These are phyloP conservation scores for Sphenostylis stenocarpa DNA, from an alignment of 306 rosid genomes.

Conservation along the genomic window DNA sequence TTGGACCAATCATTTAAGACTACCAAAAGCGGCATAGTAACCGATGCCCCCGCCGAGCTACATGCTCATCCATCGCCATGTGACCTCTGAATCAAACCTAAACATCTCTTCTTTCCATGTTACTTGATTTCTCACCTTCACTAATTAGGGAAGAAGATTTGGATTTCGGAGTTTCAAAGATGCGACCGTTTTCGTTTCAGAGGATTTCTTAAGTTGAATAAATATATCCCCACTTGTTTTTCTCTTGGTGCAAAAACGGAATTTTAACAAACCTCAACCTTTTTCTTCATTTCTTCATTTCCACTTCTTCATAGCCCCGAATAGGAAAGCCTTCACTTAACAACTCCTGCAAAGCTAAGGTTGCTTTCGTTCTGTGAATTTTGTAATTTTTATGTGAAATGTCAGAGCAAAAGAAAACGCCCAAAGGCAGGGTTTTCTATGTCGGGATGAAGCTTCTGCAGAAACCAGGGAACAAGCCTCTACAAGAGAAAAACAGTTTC, in stretches of 20 bases:
- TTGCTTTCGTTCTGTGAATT: neutral
- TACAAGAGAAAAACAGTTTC: slow-evolving; percentile 50
- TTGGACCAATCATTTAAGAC: slow-evolving; percentile 26
- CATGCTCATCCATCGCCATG: slow-evolving; percentile 39
- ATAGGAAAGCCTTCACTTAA: slow-evolving; percentile 57
- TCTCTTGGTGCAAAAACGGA: slow-evolving; percentile 42
- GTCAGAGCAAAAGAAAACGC: slow-evolving; percentile 48
- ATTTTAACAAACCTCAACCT: neutral
- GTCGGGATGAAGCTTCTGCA: slow-evolving; percentile 77
- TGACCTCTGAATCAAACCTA: slow-evolving; percentile 7
- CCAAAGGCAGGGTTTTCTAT: slow-evolving; percentile 63
- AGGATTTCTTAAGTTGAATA: neutral
- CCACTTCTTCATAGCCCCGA: slow-evolving; percentile 64
- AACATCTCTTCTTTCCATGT: neutral
- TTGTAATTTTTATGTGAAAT: slow-evolving; percentile 44
- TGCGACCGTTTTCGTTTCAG: neutral
- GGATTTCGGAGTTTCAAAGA: neutral
- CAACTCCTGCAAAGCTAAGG: slow-evolving; percentile 15
- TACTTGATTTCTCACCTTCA: neutral
- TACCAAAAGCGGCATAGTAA: slow-evolving; percentile 17
- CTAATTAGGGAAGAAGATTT: neutral
- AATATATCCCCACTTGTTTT: neutral
- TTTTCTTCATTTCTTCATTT: slow-evolving; percentile 24
- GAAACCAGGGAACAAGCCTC: slow-evolving; percentile 51
- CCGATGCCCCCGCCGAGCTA: slow-evolving; percentile 25